Evolutionary conservation across 345 rosid species (phyloP).

Genomic region (Zanthoxylum bungeanum): DNA sequence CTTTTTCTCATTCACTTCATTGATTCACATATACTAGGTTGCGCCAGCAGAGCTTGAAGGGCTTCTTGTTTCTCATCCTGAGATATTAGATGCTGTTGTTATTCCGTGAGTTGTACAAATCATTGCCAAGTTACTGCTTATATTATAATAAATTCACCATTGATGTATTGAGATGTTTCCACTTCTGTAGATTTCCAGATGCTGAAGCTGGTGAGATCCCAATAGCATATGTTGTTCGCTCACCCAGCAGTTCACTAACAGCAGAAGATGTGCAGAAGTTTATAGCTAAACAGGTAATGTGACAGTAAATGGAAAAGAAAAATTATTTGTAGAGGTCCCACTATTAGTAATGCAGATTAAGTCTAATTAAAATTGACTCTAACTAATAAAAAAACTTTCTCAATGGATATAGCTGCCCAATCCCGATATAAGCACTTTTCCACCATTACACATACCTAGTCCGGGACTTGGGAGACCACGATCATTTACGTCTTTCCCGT

Average conservation of each 20-base stretch:
- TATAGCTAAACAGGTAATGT: conserved; percentile 69
- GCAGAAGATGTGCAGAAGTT: conserved; percentile 61
- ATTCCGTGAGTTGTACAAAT: conserved; percentile 67
- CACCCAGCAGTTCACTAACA: conserved; percentile 59
- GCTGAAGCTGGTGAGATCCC: conserved; percentile 96
- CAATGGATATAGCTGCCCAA: too few relatives aligned
- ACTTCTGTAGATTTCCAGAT: conserved; percentile 64
- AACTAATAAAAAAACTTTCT: too few relatives aligned
- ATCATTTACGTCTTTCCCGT: too few relatives aligned
- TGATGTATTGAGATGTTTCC: background rate
- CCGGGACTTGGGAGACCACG: too few relatives aligned
- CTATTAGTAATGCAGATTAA: too few relatives aligned
- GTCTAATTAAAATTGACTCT: too few relatives aligned
- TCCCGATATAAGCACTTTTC: too few relatives aligned
- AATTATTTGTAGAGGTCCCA: background rate
- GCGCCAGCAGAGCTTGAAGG: conserved; percentile 99
- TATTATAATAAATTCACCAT: background rate
- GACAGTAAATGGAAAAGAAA: too few relatives aligned
- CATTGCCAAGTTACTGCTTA: background rate
- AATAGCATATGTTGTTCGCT: conserved; percentile 71
- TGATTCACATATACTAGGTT: conserved; percentile 46
- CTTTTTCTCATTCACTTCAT: background rate
- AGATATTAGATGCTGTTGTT: conserved; percentile 79
- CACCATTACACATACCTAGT: too few relatives aligned
- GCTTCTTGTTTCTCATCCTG: conserved; percentile 83